These are phyloP conservation scores for Neurospora terricola DNA, from an alignment of 495 filamentous ascomycete genomes.

Conservation along the genomic window DNA sequence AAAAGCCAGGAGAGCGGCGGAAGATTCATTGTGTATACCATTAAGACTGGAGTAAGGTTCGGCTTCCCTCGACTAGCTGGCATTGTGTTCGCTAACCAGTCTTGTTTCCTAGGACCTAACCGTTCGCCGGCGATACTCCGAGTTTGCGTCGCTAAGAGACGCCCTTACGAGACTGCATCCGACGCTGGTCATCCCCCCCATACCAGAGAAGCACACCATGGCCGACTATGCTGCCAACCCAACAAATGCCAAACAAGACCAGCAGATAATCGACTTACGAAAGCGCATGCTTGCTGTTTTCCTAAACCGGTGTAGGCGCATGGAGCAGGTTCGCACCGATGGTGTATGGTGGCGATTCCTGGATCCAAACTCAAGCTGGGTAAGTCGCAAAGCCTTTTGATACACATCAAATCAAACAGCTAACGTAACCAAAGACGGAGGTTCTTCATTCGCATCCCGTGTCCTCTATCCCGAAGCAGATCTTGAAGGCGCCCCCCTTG, in stretches of 20 bases:
- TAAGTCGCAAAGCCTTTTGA: slow-evolving; percentile 30
- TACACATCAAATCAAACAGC: slow-evolving; percentile 1
- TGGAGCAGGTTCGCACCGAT: slow-evolving; percentile 89
- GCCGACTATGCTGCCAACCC: slow-evolving; percentile 97
- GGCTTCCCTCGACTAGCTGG: background rate
- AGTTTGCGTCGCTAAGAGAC: slow-evolving; percentile 86
- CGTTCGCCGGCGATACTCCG: slow-evolving; percentile 89
- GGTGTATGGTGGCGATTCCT: slow-evolving; percentile 96
- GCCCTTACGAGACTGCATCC: slow-evolving; percentile 86
- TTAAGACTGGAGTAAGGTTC: slow-evolving; percentile 73
- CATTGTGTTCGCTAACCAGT: slow-evolving; percentile 10
- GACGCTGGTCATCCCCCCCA: slow-evolving; percentile 88
- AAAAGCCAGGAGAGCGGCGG: slow-evolving; percentile 90
- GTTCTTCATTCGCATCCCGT: slow-evolving; percentile 85
- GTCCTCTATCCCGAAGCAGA: slow-evolving; percentile 83
- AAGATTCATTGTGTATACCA: slow-evolving; percentile 90
- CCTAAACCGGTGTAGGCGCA: slow-evolving; percentile 79
- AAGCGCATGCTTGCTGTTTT: slow-evolving; percentile 96
- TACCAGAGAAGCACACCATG: slow-evolving; percentile 97
- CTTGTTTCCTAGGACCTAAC: slow-evolving; percentile 63
- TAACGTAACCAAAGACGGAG: slow-evolving; percentile 59
- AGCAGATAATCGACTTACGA: slow-evolving; percentile 86
- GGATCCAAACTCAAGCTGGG: slow-evolving; percentile 98
- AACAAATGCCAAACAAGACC: slow-evolving; percentile 94
- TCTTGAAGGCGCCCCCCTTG: slow-evolving; percentile 84